Evolutionary conservation across 305 asterid species (phyloP).

Genomic region (Ilex paraguariensis): DNA sequence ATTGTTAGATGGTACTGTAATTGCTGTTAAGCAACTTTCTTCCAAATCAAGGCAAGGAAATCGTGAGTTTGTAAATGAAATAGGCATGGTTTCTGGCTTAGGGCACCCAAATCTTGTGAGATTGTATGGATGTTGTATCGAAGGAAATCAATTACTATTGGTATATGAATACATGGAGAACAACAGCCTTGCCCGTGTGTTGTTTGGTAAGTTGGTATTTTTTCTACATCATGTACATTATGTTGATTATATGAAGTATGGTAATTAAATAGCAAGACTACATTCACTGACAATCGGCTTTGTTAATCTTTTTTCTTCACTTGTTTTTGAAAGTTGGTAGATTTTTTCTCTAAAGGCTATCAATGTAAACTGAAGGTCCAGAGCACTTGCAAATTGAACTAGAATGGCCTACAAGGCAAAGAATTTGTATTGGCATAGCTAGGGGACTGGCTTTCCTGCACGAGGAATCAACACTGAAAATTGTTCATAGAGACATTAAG

Average conservation of each 20-base stretch:
- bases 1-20: conserved; percentile 35
- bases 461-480: conserved; percentile 51
- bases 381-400: conserved; percentile 33
- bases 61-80: conserved; percentile 51
- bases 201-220: conserved; percentile 32
- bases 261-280: too few species aligned
- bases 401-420: conserved; percentile 43
- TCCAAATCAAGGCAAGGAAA: conserved; percentile 55
- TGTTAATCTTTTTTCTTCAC: background rate
- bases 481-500: conserved; percentile 62
- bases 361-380: conserved; percentile 29
- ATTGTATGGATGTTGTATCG: conserved; percentile 52
- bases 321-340: too few species aligned
- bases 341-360: too few species aligned
- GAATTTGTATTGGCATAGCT: conserved; percentile 46
- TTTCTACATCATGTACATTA: background rate
- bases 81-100: conserved; percentile 47
- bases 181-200: conserved; percentile 43
- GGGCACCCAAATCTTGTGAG: conserved; percentile 50
- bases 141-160: conserved; percentile 38
- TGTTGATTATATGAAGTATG: too few species aligned
- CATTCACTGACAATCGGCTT: background rate
- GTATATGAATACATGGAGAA: conserved; percentile 58
- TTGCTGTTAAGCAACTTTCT: conserved; percentile 57
- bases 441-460: conserved; percentile 48